These are phyloP conservation scores for Wallacemonas rigidus DNA, from an alignment of 208 protist genomes.

Conservation along the genomic window DNA sequence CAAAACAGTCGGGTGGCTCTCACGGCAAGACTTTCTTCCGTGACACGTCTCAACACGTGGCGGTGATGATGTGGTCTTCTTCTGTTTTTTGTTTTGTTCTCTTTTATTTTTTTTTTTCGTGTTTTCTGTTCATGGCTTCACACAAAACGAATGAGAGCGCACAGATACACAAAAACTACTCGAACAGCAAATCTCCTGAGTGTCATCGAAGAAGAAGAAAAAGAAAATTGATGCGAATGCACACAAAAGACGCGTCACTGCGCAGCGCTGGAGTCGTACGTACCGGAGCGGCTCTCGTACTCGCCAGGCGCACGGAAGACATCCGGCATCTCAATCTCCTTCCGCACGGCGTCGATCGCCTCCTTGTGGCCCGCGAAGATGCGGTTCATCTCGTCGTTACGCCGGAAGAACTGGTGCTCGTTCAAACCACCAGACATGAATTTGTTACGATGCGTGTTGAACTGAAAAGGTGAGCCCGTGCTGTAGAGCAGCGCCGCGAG, in stretches of 20 bases:
- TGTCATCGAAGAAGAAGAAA: too few relatives aligned
- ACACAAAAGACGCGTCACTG: too few relatives aligned
- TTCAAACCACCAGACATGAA: slow-evolving; percentile 63
- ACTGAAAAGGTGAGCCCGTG: slow-evolving; percentile 48
- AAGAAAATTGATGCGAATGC: too few relatives aligned
- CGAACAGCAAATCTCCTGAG: too few relatives aligned
- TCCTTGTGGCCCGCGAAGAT: slow-evolving; percentile 75
- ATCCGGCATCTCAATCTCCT: slow-evolving; percentile 44
- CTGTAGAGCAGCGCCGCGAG: slow-evolving; percentile 28
- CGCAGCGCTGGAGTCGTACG: slow-evolving; percentile 27
- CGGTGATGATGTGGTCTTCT: slow-evolving; percentile 2
- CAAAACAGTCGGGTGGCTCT: too few relatives aligned
- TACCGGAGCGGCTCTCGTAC: slow-evolving; percentile 64
- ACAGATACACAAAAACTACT: too few relatives aligned
- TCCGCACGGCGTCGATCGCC: slow-evolving; percentile 63
- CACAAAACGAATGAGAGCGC: too few relatives aligned
- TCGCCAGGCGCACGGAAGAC: slow-evolving; percentile 55
- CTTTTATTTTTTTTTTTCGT: neutral
- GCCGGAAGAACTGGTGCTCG: slow-evolving; percentile 77
- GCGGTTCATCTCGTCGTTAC: slow-evolving; percentile 73
- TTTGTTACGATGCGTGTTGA: slow-evolving; percentile 54
- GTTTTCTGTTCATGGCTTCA: neutral
- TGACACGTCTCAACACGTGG: too few relatives aligned
- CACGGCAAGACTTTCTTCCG: too few relatives aligned
- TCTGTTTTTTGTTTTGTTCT: slow-evolving; percentile 17